Evolutionary conservation across 176 grass and related monocot genomes (phyloP), one percentile per base, ranked within the genome.

Genomic region (Luzula sylvatica): DNA sequence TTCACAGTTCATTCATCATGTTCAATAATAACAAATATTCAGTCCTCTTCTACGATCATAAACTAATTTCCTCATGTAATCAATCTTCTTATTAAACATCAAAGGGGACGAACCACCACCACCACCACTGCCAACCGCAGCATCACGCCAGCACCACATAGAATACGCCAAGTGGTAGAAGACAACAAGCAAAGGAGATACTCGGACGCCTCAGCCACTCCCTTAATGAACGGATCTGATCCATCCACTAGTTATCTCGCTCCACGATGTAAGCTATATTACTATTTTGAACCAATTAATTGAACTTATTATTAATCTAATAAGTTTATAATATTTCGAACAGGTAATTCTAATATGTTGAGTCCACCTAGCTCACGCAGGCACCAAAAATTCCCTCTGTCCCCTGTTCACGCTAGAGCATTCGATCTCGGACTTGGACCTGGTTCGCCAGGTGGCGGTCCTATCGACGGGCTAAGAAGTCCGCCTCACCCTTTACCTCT

Each of bases 401-500:
- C 60, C 24, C 60, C 43, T n/a, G 26, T 64, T 29, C 39, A 18
- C 43, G 5, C 7, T 9, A 35, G 30, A 35, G 9, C 0, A 9
- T 35, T 35, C 30, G 30, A 35, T 35, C 30, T 35, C 9, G 5
- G 7, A 9, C 8, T 24, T 13, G 42, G 29, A 6, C 59, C 47
- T 13, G 42, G 43, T 48, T 20, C 11, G 0, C 0, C 25, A 15
- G 15, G 23, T 23, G 11, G 43, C 26, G 60, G 43, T 6, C 60
- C 44, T 57, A 66, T 73, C 32, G 82, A 94, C 56, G 72, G 69
- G 46, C 44, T 94, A 62, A 74, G 53, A 67, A 76, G 75, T 20
- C 87, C 87, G 39, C 67, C 78, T 60, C 87, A 87, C 56, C 87
- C 87, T 1, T 67, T 94, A 22, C 83, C 83, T 38, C 83, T 77